phyloP scores from a whole-genome alignment of 495 filamentous ascomycete genomes.

The Penicillium coprophilum region DNA sequence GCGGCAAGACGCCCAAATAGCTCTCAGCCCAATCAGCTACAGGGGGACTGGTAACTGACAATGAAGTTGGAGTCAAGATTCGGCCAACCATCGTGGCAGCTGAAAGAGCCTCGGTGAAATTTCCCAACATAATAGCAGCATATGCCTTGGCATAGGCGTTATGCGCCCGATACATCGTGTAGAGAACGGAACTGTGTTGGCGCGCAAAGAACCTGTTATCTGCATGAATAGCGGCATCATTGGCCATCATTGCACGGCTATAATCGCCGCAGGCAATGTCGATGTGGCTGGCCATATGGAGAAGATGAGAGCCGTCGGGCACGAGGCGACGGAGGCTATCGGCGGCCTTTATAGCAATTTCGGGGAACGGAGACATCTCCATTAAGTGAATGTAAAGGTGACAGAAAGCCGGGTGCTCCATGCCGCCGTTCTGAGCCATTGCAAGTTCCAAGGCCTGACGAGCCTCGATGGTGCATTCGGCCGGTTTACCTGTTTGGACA shows the following conservation, averaged over 20 bases:
- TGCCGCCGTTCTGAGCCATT: background rate
- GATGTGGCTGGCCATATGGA: background rate
- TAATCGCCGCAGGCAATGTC: conserved; percentile 1
- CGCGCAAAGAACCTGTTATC: background rate
- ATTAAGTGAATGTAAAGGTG: background rate
- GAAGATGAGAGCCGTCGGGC: background rate
- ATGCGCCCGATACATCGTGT: background rate
- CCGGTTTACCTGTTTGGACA: background rate
- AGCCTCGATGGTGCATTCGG: background rate
- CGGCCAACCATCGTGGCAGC: background rate
- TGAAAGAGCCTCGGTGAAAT: background rate
- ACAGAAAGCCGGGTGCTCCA: background rate
- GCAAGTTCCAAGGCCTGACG: background rate
- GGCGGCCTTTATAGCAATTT: background rate
- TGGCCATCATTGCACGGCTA: background rate
- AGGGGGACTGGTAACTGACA: background rate
- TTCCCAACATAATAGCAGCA: background rate
- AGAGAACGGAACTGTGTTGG: background rate
- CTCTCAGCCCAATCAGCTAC: background rate
- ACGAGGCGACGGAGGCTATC: background rate
- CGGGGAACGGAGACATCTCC: background rate
- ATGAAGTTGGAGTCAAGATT: background rate
- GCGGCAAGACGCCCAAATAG: background rate
- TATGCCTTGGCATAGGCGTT: background rate
- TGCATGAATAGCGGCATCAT: background rate